A percentile compares a stretch with the other conserved stretches of the same genome.
Evolutionary conservation across 176 grass and related monocot species (phyloP).

Genomic region (Triticum aestivum): DNA sequence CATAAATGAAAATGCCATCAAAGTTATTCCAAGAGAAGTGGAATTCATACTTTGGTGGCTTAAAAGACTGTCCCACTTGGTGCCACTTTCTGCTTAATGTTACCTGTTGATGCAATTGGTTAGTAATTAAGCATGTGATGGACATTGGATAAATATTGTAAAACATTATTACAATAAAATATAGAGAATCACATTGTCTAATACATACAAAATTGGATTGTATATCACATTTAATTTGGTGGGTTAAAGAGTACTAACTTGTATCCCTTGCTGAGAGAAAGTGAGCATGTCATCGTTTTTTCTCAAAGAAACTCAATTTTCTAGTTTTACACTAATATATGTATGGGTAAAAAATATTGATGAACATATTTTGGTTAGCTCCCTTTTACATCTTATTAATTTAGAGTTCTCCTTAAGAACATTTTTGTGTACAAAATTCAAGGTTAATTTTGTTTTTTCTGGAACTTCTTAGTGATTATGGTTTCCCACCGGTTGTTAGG

Average conservation of each 20-base stretch:
- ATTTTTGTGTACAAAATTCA: background rate
- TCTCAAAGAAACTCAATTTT: background rate
- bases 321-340: background rate
- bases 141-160: background rate
- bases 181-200: no score
- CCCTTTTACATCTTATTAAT: background rate
- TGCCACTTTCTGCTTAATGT: conserved; percentile 83
- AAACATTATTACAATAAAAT: background rate
- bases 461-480: background rate
- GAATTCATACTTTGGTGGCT: conserved; percentile 82
- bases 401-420: background rate
- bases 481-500: background rate
- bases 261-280: background rate
- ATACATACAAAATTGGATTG: background rate
- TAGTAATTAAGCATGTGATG: background rate
- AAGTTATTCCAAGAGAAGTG: conserved; percentile 4
- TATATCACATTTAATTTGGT: background rate
- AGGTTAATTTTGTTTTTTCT: background rate
- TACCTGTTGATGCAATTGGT: conserved; percentile 59
- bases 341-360: background rate
- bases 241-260: background rate
- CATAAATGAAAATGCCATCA: conserved; percentile 1
- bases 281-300: background rate
- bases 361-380: background rate
- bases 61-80: conserved; percentile 92